Evolutionary conservation across 805 yeast species (phyloP).

Genomic region (Diddensiella santjacobensis): DNA sequence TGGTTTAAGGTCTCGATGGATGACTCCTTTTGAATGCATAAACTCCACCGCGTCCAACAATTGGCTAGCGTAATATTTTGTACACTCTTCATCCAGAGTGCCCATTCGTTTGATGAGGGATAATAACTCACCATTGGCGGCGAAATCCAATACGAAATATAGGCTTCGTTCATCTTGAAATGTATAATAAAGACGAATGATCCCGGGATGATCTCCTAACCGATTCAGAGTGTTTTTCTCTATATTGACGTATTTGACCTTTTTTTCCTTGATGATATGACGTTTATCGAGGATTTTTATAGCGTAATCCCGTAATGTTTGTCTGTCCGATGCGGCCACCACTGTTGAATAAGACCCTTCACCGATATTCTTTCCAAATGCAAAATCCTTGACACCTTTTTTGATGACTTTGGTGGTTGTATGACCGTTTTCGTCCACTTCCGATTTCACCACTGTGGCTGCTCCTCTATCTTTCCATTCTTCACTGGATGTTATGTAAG

Average conservation of each 20-base stretch:
- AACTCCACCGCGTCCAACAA: slow-evolving; percentile 85
- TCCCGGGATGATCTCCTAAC: slow-evolving; percentile 90
- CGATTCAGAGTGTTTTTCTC: slow-evolving; percentile 87
- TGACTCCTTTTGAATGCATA: slow-evolving; percentile 84
- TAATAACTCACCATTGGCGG: slow-evolving; percentile 91
- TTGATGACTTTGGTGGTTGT: slow-evolving; percentile 48
- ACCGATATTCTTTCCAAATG: slow-evolving; percentile 83
- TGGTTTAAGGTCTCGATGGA: slow-evolving; percentile 93
- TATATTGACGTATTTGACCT: slow-evolving; percentile 91
- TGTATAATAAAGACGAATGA: slow-evolving; percentile 85
- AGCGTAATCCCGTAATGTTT: slow-evolving; percentile 75
- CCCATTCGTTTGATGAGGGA: slow-evolving; percentile 64
- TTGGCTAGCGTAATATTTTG: slow-evolving; percentile 80
- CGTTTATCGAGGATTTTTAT: slow-evolving; percentile 86
- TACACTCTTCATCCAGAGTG: slow-evolving; percentile 66
- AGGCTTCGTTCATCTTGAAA: slow-evolving; percentile 87
- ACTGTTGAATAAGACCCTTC: slow-evolving; percentile 97
- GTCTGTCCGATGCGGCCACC: slow-evolving; percentile 75
- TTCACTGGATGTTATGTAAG: slow-evolving; percentile 26
- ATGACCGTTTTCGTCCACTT: slow-evolving; percentile 46
- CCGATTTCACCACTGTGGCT: slow-evolving; percentile 48
- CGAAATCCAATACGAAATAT: slow-evolving; percentile 90
- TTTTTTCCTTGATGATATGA: slow-evolving; percentile 90
- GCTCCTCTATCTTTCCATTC: slow-evolving; percentile 61
- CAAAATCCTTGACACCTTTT: slow-evolving; percentile 73